Conservation (phyloP, 73 alveolate species). For the Halteria grandinella region DNA sequence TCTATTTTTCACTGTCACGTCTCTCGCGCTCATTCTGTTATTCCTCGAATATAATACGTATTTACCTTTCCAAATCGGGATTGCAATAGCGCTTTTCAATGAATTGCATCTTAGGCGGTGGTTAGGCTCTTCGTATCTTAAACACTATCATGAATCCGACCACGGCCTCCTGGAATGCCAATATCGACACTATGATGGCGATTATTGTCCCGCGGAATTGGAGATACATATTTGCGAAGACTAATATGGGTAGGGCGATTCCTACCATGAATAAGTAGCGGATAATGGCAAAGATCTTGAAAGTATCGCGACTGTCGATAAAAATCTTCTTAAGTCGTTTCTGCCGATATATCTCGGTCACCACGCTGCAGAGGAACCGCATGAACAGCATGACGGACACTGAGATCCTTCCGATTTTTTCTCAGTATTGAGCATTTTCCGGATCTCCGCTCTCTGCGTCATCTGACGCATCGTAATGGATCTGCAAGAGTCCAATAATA, state of each 20-base stretch:
- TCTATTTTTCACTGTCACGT: no score
- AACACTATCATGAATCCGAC: constrained; percentile 8
- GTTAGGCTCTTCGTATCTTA: constrained; percentile 7
- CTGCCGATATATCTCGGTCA: constrained; percentile 11
- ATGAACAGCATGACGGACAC: constrained; percentile 12
- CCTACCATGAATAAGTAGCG: constrained; percentile 16
- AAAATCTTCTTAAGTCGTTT: constrained; percentile 3
- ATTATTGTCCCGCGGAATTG: constrained; percentile 15
- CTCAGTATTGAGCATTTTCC: no score
- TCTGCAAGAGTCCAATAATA: constrained; percentile 28
- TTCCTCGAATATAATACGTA: no score
- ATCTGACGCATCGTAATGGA: background rate
- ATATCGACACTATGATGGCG: background rate
- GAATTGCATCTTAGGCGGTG: constrained; percentile 19
- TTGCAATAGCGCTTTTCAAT: constrained; percentile 6
- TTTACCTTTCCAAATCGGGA: no score
- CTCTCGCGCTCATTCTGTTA: no score
- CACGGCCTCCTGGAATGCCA: constrained; percentile 21
- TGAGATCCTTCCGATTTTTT: constrained; percentile 23
- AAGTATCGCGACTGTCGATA: constrained; percentile 26
- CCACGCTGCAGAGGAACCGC: constrained; percentile 9
- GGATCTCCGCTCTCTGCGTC: background rate
- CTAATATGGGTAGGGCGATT: background rate
- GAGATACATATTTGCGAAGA: background rate
- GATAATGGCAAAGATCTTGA: constrained; percentile 24